These are phyloP conservation scores for Salvia splendens DNA, from an alignment of 257 asterid genomes.

Conservation along the genomic window DNA sequence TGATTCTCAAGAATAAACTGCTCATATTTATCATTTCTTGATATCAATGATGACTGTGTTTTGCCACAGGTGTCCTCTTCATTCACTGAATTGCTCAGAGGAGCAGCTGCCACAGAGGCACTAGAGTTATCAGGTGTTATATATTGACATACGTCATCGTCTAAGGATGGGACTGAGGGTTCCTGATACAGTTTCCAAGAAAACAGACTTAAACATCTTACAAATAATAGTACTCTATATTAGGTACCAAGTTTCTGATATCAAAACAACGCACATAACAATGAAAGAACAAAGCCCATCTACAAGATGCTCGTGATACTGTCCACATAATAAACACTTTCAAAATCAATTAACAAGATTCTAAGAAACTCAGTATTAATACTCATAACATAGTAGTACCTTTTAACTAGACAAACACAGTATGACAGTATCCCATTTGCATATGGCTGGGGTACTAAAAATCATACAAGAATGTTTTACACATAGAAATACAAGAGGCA, in stretches of 20 bases:
- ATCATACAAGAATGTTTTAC: constrained; percentile 7
- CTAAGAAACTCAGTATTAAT: neutral
- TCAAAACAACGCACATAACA: neutral
- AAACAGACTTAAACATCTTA: constrained; percentile 20
- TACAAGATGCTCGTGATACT: neutral
- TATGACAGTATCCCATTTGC: neutral
- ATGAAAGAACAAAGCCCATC: neutral
- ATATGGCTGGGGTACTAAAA: neutral
- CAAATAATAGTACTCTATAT: neutral
- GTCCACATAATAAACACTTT: neutral
- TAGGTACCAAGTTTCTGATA: neutral
- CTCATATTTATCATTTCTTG: constrained; percentile 39
- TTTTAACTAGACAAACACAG: neutral
- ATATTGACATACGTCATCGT: constrained; percentile 34
- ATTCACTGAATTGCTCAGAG: constrained; percentile 30
- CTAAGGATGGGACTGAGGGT: constrained; percentile 34
- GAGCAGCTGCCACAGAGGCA: constrained; percentile 33
- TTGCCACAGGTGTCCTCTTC: constrained; percentile 31
- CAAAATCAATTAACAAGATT: neutral
- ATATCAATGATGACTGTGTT: constrained; percentile 28
- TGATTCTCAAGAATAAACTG: constrained; percentile 27
- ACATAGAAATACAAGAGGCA: neutral
- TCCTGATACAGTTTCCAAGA: constrained; percentile 49
- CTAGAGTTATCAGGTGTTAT: constrained; percentile 27
- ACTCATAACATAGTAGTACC: neutral